Percentiles rank a stretch among this genome's conserved stretches.
Evolutionary conservation across 2,329 filamentous ascomycete genomes (phyloP).

Genomic region (Colletotrichum destructivum): DNA sequence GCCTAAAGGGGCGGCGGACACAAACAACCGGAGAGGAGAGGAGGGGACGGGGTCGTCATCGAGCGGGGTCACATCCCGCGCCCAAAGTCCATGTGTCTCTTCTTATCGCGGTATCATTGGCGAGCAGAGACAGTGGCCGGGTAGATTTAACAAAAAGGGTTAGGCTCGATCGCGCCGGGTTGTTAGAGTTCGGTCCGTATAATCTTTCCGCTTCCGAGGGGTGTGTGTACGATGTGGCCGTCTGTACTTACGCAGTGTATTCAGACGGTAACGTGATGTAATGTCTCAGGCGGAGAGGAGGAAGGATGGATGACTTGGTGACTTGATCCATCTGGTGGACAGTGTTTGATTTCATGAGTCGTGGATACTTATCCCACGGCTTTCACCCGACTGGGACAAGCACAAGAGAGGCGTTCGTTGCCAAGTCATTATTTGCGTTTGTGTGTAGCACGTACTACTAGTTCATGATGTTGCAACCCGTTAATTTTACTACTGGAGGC

Average conservation of each 20-base stretch:
- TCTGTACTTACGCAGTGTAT: not conserved
- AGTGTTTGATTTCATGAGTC: not conserved
- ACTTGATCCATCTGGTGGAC: not conserved
- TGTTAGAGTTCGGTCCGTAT: slow-evolving; percentile 23
- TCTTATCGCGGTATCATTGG: slow-evolving; percentile 29
- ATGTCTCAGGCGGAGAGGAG: not conserved
- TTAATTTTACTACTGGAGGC: not conserved
- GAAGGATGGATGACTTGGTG: not conserved
- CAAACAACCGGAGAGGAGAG: slow-evolving; percentile 20
- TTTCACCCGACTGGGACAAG: not conserved
- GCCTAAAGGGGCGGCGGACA: slow-evolving; percentile 11
- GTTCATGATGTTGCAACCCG: slow-evolving; percentile 16
- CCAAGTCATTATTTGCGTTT: not conserved
- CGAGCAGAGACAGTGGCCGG: slow-evolving; percentile 7
- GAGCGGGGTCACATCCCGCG: slow-evolving; percentile 39
- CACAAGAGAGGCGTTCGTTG: not conserved
- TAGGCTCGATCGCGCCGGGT: slow-evolving; percentile 19
- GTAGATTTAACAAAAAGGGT: slow-evolving; percentile 36
- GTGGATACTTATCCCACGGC: slow-evolving; percentile 1
- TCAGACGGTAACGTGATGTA: not conserved
- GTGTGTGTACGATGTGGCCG: not conserved
- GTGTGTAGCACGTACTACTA: not conserved
- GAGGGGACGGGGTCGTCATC: slow-evolving; percentile 34
- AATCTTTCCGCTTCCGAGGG: slow-evolving; percentile 30
- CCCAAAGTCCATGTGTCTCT: not conserved